Percentiles rank a stretch among this genome's conserved stretches.
phyloP scores from a whole-genome alignment of 2,329 filamentous ascomycete genomes.

The Fusarium falciforme region DNA sequence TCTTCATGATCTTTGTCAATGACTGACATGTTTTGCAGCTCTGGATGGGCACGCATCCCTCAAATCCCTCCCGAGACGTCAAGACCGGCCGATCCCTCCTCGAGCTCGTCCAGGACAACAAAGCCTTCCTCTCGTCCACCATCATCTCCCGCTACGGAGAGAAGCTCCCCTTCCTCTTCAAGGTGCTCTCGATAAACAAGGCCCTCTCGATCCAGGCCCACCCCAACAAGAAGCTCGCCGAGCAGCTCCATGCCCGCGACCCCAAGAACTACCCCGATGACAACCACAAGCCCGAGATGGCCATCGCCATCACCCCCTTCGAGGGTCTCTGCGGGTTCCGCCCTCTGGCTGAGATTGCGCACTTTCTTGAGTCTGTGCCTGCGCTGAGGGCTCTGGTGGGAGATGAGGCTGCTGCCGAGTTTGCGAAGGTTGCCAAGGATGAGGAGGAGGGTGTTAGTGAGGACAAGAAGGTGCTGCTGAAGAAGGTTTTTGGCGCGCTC shows the following conservation, averaged over 20 bases:
- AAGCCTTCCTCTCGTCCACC: conserved; percentile 79
- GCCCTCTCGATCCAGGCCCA: conserved; percentile 97
- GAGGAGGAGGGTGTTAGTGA: conserved; percentile 54
- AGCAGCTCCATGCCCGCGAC: conserved; percentile 86
- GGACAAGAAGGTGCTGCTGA: conserved; percentile 82
- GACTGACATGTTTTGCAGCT: conserved; percentile 65
- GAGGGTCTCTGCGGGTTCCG: conserved; percentile 97
- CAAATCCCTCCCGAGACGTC: conserved; percentile 91
- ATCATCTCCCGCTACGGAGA: conserved; percentile 80
- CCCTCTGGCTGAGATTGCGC: conserved; percentile 84
- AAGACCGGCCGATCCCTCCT: conserved; percentile 85
- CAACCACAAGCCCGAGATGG: conserved; percentile 99
- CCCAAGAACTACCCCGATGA: conserved; percentile 97
- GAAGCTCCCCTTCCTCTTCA: conserved; percentile 96
- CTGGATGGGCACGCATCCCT: conserved; percentile 99
- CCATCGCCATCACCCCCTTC: conserved; percentile 95
- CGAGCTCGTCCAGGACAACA: conserved; percentile 88
- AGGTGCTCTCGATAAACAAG: conserved; percentile 95
- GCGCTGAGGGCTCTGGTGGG: conserved; percentile 76
- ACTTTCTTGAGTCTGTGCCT: conserved; percentile 74
- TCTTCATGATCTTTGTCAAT: background rate
- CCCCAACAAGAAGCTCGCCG: conserved; percentile 91
- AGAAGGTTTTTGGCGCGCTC: conserved; percentile 78
- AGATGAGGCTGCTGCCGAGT: conserved; percentile 68
- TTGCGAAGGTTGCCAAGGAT: conserved; percentile 61